These are phyloP conservation scores for Solanum pennellii DNA, from an alignment of 257 asterid species.

Conservation along the genomic window DNA sequence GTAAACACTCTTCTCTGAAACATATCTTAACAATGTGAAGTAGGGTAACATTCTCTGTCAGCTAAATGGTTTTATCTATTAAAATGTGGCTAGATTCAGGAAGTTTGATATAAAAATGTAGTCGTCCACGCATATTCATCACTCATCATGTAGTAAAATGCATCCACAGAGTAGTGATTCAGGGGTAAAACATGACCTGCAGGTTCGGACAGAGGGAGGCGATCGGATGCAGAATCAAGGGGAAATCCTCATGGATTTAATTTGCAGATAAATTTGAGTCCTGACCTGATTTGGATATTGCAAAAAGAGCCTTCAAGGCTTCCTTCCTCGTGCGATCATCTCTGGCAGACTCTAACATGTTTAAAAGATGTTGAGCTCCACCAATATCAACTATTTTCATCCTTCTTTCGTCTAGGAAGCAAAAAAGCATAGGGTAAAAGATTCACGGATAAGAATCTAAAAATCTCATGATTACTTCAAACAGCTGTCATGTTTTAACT, in stretches of 20 bases:
- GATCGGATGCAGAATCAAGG: not conserved
- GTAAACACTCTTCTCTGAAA: not conserved
- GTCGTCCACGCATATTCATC: not conserved
- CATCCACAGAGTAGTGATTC: not conserved
- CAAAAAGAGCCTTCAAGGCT: conserved; percentile 85
- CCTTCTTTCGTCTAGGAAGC: conserved; percentile 54
- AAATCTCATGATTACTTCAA: not conserved
- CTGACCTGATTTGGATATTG: conserved; percentile 82
- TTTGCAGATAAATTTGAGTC: not conserved
- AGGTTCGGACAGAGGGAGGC: not conserved
- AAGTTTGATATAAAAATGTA: not conserved
- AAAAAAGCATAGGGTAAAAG: not conserved
- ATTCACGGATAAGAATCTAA: not conserved
- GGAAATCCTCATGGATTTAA: not conserved
- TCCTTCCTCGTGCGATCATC: conserved; percentile 78
- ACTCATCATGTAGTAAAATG: not conserved
- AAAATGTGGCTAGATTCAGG: not conserved
- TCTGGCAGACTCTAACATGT: conserved; percentile 69
- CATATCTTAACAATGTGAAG: not conserved
- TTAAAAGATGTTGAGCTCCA: conserved; percentile 47
- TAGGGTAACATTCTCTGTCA: not conserved
- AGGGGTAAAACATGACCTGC: not conserved
- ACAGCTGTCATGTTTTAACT: not conserved
- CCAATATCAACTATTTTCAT: conserved; percentile 71
- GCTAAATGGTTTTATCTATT: not conserved